Conservation (phyloP, 768 basidiomycete species). For the Scleroderma bovista region DNA sequence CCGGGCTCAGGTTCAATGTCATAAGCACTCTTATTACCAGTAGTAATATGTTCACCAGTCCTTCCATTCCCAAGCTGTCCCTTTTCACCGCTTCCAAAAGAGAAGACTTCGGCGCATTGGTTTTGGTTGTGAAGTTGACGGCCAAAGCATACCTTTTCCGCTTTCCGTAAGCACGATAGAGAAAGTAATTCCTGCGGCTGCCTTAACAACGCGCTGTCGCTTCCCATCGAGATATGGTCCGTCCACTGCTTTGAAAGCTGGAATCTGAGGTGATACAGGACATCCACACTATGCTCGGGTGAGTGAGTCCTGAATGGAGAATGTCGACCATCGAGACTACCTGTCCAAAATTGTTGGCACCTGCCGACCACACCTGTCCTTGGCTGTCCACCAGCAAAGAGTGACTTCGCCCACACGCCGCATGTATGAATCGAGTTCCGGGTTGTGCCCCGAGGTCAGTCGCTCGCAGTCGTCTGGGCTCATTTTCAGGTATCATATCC, state of each 20-base stretch:
- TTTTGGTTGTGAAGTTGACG: background rate
- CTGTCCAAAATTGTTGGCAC: slow-evolving; percentile 77
- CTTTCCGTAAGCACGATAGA: slow-evolving; percentile 75
- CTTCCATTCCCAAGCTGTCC: slow-evolving; percentile 92
- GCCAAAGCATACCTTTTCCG: slow-evolving; percentile 58
- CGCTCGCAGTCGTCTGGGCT: slow-evolving; percentile 58
- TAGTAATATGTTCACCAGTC: slow-evolving; percentile 87
- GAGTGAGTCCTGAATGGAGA: background rate
- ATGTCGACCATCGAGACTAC: slow-evolving; percentile 30
- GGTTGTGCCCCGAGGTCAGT: slow-evolving; percentile 53
- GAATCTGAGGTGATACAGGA: slow-evolving; percentile 55
- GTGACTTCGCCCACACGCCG: slow-evolving; percentile 81
- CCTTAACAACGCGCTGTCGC: slow-evolving; percentile 63
- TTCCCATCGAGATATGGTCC: slow-evolving; percentile 54
- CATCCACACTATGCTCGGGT: slow-evolving; percentile 60
- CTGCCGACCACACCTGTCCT: slow-evolving; percentile 80
- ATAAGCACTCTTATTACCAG: slow-evolving; percentile 78
- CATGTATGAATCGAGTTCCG: slow-evolving; percentile 65
- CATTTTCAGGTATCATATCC: slow-evolving; percentile 66
- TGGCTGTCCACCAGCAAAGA: slow-evolving; percentile 76
- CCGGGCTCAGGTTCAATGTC: slow-evolving; percentile 72
- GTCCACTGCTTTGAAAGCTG: slow-evolving; percentile 57
- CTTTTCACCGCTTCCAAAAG: slow-evolving; percentile 87
- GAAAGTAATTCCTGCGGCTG: slow-evolving; percentile 79
- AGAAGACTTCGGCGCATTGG: slow-evolving; percentile 53